Conservation (phyloP, 75 land plant species). For the Adiantum capillusveneris region DNA sequence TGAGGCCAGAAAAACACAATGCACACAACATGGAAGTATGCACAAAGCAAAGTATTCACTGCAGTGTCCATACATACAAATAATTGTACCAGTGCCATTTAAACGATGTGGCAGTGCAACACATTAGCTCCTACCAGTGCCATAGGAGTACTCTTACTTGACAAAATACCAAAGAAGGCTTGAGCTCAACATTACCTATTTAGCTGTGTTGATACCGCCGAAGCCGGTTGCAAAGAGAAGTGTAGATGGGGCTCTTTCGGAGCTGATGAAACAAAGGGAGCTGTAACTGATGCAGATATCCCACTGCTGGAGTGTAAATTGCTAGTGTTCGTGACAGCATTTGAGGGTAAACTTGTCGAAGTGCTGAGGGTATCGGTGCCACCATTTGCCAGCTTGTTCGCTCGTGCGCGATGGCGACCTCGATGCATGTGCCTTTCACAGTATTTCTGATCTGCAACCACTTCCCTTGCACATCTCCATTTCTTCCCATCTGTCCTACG, state of each 20-base stretch:
- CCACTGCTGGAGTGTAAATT: too few species aligned
- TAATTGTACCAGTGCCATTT: too few species aligned
- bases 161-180: too few species aligned
- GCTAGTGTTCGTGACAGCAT: too few species aligned
- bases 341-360: neutral
- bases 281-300: neutral
- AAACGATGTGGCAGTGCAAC: too few species aligned
- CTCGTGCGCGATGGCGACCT: slow-evolving; percentile 68
- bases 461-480: slow-evolving; percentile 43
- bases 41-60: too few species aligned
- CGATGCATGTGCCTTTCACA: slow-evolving; percentile 93
- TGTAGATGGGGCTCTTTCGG: neutral
- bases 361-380: neutral
- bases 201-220: neutral
- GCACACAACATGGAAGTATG: too few species aligned
- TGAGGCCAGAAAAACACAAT: too few species aligned
- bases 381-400: neutral
- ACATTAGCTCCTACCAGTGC: too few species aligned
- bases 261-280: neutral
- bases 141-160: too few species aligned
- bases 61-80: too few species aligned
- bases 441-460: slow-evolving; percentile 62
- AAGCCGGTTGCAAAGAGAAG: neutral
- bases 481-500: slow-evolving; percentile 53
- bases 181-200: neutral